Base-by-base conservation (phyloP, 2,329 filamentous ascomycete genomes). In the Zalaria obscura region DNA sequence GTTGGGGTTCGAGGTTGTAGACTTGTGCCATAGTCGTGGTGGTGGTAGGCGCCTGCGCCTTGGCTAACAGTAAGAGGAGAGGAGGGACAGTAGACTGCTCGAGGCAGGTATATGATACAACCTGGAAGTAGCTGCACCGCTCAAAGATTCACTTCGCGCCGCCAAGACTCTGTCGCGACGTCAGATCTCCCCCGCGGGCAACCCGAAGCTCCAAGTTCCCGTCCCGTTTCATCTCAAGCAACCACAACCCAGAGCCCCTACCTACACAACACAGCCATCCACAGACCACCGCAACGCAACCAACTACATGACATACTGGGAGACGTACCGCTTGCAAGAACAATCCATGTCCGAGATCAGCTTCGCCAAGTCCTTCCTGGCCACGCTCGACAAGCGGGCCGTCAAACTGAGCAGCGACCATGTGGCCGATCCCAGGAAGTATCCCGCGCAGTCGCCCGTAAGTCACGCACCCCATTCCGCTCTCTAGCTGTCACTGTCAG, bases 1-100 rank as follows among this genome's bases (percentile, higher is more conserved):
- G 86, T 56, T 89, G 86, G 40, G 91, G 89, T 63, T 95, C 89
- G 55, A 93, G 84, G 54, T 93, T 93, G 65, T 96, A 96, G 44
- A 88, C 80, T 36, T 83, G 72, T 43, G 86, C 89, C 89, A 96
- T 95, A 38, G 18, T 18, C 18, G 18, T 18, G 18, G 18, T 18
- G 18, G 18, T 18, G 18, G 18, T 18, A 18, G 18, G 18, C 18
- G 18, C 18, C 18, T 18, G 18, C 18, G 18, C 18, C 18, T 18
- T 18, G 18, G 18, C 18, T 18, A 18, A 18, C 18, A 18, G 18
- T 18, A 18, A 18, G 18, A 18, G 18, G 18, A 18, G 18, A 18
- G 18, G 18, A 18, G 18, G 18, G 18, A 18, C 18, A 18, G 18
- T 18, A 18, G 18, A 18, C 18, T 18, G 18, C 18, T 18, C 18